Evolutionary conservation across 495 filamentous ascomycete genomes (phyloP), one percentile per base, ranked within the genome.

Genomic region (Xylaria sp.): DNA sequence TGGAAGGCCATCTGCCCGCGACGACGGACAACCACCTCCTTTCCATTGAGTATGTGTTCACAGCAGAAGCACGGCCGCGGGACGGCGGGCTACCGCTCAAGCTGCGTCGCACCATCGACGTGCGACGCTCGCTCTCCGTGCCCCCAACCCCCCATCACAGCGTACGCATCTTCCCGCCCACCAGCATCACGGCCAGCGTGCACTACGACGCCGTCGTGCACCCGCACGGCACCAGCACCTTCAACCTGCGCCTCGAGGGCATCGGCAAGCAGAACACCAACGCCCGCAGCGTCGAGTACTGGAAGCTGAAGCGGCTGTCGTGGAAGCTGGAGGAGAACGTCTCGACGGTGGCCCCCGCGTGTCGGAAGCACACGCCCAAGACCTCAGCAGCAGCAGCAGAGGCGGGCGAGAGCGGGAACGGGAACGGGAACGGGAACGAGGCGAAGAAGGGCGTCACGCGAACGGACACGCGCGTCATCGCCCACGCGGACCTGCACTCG

Each of bases 141-240:
- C 76, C 84, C 66, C 85, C 86, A 43, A 78, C 85, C 4, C 93
- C 94, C 3, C 90, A 92, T 68, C 90, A 92, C 77, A 94, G 92
- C 21, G 88, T 97, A 61, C 94, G 96, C 74, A 91, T 98, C 71
- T 99, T 99, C 82, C 96, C 96, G 43, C 96, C 96, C 0, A 99
- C 96, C 68, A 95, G 94, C 78, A 89, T 99, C 69, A 93, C 92
- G 61, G 93, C 93, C 48, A 89, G 88, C 74, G 89, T 96, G 73
- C 87, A 92, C 65, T 90, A 96, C 44, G 90, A 93, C 12, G 87
- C 92, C 24, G 87, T 97, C 63, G 90, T 98, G 53, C 90, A 98
- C 82, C 95, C 96, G 15, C 93, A 96, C 59, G 93, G 93, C 77
- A 90, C 88, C 70, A 94, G 97, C 78, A 92, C 85, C 3, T 85